Base-by-base conservation (phyloP, 371 early-diverging fungal genomes). In the Mortierella sp. region DNA sequence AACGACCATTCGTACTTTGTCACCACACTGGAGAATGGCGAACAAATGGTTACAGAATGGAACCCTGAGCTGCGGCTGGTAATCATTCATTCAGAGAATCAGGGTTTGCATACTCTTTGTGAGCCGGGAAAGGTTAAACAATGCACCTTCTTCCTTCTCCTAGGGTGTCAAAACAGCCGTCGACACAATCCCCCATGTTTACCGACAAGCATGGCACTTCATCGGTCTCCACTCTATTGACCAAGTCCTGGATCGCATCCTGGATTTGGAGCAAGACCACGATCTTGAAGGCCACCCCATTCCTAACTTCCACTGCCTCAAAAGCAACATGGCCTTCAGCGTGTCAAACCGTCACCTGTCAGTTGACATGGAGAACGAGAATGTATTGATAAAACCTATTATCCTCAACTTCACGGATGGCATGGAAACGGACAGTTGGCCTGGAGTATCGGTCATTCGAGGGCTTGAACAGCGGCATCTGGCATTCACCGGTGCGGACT, bases 361-460 rank as follows among this genome's bases (percentile, higher is more conserved):
- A 4, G 10, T 34, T 4, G 10, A 34, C 10, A 4, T 34, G 34
- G 13, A 29, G 45, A 21, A 25, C 3, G 25, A 25, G 46, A 43
- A 46, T 29, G 28, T 49, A 0, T 21, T 58, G 22, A 40, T 67
- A 57, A 58, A 63, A 28, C 19, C 74, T 6, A 68, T 74, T 3
- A 46, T 74, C 40, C 54, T 68, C 39, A 74, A 68, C 25, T 64
- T 74, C 21, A 52, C 56, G 0, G 76, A 74, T 21, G 76, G 76
- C 12, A 68, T 74, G 76, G 76, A 74, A 28, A 41, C 45, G 0
- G 68, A 74, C 60, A 54, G 64, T 5, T 74, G 68, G 76, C 64
- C 68, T 6, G 68, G 67, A 16, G 5, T 5, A 51, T 74, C 46
- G 28, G 54, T 60, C 34, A 60, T 74, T 16, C 56, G 49, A 24